A percentile compares a stretch with the other conserved stretches of the same genome.
These are phyloP conservation scores for Aeschynomene evenia DNA, from an alignment of 306 rosid species.

Conservation along the genomic window DNA sequence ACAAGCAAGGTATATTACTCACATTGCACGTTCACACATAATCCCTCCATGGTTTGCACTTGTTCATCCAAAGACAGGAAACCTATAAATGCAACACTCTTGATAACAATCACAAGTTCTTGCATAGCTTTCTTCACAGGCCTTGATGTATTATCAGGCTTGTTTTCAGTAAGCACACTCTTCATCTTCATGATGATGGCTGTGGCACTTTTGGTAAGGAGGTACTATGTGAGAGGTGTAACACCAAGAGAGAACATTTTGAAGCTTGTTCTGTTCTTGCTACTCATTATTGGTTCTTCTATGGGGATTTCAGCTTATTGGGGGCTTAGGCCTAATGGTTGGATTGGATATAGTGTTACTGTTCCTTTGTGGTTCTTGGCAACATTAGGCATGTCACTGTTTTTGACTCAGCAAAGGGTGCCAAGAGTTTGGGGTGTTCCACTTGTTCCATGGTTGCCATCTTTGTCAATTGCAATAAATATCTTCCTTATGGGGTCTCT, in stretches of 20 bases:
- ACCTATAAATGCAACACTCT: slow-evolving; percentile 71
- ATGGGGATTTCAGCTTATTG: slow-evolving; percentile 68
- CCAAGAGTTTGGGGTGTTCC: slow-evolving; percentile 88
- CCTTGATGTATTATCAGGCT: slow-evolving; percentile 54
- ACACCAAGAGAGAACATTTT: slow-evolving; percentile 44
- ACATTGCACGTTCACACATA: slow-evolving; percentile 80
- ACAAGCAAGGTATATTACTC: slow-evolving; percentile 62
- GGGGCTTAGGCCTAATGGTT: slow-evolving; percentile 56
- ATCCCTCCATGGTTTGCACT: slow-evolving; percentile 84
- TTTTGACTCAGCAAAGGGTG: slow-evolving; percentile 54
- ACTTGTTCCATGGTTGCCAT: slow-evolving; percentile 83
- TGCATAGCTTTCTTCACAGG: slow-evolving; percentile 66
- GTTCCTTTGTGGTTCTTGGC: slow-evolving; percentile 71
- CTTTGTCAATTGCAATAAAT: slow-evolving; percentile 70
- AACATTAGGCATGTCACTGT: slow-evolving; percentile 52
- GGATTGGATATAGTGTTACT: slow-evolving; percentile 56
- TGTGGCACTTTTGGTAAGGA: slow-evolving; percentile 70
- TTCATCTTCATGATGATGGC: slow-evolving; percentile 75
- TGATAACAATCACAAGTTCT: slow-evolving; percentile 47
- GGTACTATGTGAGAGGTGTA: slow-evolving; percentile 64
- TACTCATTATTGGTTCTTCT: slow-evolving; percentile 65
- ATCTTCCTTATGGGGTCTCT: slow-evolving; percentile 77
- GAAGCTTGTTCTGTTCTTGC: slow-evolving; percentile 52
- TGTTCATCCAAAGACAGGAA: slow-evolving; percentile 75
- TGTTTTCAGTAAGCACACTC: slow-evolving; percentile 73